Evolutionary conservation across 768 basidiomycete species (phyloP).

Genomic region (Tricholoma flavovirens): DNA sequence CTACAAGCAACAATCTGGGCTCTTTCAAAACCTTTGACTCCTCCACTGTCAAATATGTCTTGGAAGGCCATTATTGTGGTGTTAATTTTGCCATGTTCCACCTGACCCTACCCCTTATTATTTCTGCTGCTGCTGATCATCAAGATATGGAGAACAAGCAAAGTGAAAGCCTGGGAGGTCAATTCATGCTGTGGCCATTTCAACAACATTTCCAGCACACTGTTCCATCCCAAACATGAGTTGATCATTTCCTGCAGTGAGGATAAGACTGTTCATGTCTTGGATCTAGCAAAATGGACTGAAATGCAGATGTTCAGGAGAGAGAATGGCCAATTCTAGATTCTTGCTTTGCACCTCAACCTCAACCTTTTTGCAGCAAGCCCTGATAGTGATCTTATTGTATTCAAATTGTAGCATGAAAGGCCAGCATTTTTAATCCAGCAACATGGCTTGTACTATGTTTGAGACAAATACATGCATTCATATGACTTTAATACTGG

Average conservation of each 20-base stretch:
- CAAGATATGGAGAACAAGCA: slow-evolving; percentile 99
- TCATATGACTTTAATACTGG: too few relatives aligned
- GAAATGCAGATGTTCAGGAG: slow-evolving; percentile 98
- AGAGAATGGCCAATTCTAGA: slow-evolving; percentile 99
- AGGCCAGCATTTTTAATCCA: slow-evolving; percentile 93
- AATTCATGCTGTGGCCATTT: slow-evolving; percentile 98
- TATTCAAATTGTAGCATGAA: slow-evolving; percentile 98
- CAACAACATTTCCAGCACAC: slow-evolving; percentile 91
- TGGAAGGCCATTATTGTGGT: slow-evolving; percentile 93
- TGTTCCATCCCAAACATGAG: slow-evolving; percentile 98
- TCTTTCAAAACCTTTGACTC: slow-evolving; percentile 85
- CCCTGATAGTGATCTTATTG: slow-evolving; percentile 96
- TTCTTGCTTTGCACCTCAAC: slow-evolving; percentile 91
- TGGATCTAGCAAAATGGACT: slow-evolving; percentile 93
- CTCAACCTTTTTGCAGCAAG: slow-evolving; percentile 98
- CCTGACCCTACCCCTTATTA: slow-evolving; percentile 91
- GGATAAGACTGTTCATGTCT: slow-evolving; percentile 97
- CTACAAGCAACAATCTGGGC: slow-evolving; percentile 45
- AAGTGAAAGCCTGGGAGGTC: slow-evolving; percentile 99
- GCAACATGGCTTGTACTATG: slow-evolving; percentile 88
- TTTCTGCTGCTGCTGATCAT: slow-evolving; percentile 98
- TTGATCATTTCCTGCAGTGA: slow-evolving; percentile 95
- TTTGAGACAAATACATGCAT: slow-evolving; percentile 97
- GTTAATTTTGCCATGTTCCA: slow-evolving; percentile 98
- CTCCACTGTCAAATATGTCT: slow-evolving; percentile 94